Base-by-base conservation (phyloP, 768 basidiomycete species). In the Gelatoporia subvermispora region DNA sequence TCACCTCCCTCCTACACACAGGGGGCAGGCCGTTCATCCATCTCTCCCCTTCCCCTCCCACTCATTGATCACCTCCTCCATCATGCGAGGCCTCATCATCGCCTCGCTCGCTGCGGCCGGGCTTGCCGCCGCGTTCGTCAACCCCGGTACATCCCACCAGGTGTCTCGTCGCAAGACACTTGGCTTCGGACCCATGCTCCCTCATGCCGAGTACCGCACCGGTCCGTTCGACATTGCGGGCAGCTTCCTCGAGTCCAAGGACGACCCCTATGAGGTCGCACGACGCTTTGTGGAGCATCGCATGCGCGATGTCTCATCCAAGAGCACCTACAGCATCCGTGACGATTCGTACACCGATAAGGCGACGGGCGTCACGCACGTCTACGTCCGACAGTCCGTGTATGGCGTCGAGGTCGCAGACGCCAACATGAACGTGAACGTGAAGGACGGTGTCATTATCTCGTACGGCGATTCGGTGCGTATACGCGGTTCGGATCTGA, bases 381-480 rank as follows among this genome's bases (percentile, higher is more conserved):
- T 93, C 57, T 95, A 94, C 63, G 82, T 86, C 52, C 79, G 85
- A 56, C 94, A 99, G 70, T 53, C 88, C 49, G 69, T 93, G 59
- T 83, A 88, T 49, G 93, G 91, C 13, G 71, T 95, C 39, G 90
- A 95, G 61, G 91, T 99, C 15, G 76, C 78, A 10, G 91, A 96
- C 59, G 90, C 88, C 23, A 87, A 96, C 67, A 80, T 96, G 72
- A 97, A 97, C 65, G 69, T 99, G 62, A 96, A 97, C 72, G 73
- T 97, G 66, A 84, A 84, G 68, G 78, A 88, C 47, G 93, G 91
- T 38, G 69, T 77, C 57, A 78, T 98, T 17, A 61, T 97, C 41
- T 93, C 91, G 1, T 91, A 84, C 58, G 93, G 93, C 39, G 87
- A 85, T 63, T 93, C 91, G 54, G 89, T 91, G 57, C 52, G 85